Conservation (phyloP, 345 rosid species). For the Bruguiera sexangula region DNA sequence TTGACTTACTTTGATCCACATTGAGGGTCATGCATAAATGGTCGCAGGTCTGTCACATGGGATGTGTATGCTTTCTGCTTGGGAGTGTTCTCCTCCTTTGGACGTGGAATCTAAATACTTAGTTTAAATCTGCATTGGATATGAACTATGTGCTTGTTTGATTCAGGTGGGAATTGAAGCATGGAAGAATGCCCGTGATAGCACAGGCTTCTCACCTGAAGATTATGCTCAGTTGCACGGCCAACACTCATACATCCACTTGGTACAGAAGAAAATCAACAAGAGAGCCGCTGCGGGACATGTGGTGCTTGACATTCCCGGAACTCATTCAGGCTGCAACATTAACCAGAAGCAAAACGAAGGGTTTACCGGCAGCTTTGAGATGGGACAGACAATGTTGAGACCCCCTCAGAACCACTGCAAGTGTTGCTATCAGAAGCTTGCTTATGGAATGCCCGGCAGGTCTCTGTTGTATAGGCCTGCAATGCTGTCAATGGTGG, state of each 20-base stretch:
- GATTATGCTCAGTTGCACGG: conserved; percentile 94
- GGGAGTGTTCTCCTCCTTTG: neutral
- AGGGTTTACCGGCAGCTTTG: conserved; percentile 44
- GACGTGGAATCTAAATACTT: neutral
- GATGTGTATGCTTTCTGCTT: too few relatives aligned
- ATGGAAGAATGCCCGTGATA: conserved; percentile 83
- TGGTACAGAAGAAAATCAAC: conserved; percentile 76
- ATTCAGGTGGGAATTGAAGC: conserved; percentile 86
- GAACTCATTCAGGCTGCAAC: conserved; percentile 20
- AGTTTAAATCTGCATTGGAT: neutral
- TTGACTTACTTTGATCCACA: too few relatives aligned
- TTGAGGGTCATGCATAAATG: too few relatives aligned
- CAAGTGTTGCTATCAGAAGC: conserved; percentile 67
- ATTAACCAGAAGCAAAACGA: conserved; percentile 42
- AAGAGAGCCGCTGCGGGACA: conserved; percentile 47
- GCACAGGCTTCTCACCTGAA: conserved; percentile 90
- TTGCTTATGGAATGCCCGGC: conserved; percentile 42
- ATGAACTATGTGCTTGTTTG: neutral
- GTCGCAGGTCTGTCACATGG: too few relatives aligned
- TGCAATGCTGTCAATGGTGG: conserved; percentile 97
- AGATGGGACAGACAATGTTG: conserved; percentile 40
- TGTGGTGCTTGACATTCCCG: conserved; percentile 63
- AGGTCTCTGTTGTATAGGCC: conserved; percentile 80
- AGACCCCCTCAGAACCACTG: conserved; percentile 40
- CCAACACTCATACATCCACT: conserved; percentile 86